These are phyloP conservation scores for Lactuca sativa DNA, from an alignment of 129 eudicot genomes.

Conservation along the genomic window DNA sequence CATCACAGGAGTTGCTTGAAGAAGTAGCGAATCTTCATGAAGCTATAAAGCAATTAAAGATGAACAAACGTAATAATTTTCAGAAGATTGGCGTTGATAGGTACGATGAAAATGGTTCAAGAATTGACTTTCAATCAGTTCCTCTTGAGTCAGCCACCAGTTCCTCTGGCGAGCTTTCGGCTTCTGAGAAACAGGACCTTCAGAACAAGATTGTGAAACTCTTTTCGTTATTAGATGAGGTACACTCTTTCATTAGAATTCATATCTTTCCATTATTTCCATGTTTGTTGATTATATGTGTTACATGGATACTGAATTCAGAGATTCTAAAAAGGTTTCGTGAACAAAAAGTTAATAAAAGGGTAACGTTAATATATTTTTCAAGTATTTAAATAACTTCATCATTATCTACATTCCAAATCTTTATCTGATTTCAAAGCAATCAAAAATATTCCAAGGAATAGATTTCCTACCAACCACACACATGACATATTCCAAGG, in stretches of 20 bases:
- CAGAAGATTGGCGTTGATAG: constrained; percentile 11
- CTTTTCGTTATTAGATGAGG: constrained; percentile 79
- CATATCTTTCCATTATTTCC: not conserved
- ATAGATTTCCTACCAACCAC: no score
- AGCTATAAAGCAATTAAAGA: constrained; percentile 53
- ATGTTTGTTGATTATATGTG: constrained; percentile 1
- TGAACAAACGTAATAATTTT: constrained; percentile 34
- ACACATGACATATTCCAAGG: no score
- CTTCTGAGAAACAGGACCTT: constrained; percentile 64
- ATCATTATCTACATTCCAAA: no score
- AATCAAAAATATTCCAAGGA: no score
- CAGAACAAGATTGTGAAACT: constrained; percentile 72
- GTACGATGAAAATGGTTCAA: constrained; percentile 36
- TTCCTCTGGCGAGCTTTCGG: constrained; percentile 52
- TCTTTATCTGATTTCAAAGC: no score
- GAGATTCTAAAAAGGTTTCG: no score
- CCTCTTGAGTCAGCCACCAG: constrained; percentile 37
- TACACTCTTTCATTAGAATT: constrained; percentile 19
- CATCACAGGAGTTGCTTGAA: constrained; percentile 70
- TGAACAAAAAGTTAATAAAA: no score
- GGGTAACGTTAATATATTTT: no score
- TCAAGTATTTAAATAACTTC: no score
- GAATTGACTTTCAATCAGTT: constrained; percentile 19
- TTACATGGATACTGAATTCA: no score
- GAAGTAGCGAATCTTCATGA: constrained; percentile 75